Conservation (phyloP, 192 early-diverging fungal species). For the Coemansia sp. region DNA sequence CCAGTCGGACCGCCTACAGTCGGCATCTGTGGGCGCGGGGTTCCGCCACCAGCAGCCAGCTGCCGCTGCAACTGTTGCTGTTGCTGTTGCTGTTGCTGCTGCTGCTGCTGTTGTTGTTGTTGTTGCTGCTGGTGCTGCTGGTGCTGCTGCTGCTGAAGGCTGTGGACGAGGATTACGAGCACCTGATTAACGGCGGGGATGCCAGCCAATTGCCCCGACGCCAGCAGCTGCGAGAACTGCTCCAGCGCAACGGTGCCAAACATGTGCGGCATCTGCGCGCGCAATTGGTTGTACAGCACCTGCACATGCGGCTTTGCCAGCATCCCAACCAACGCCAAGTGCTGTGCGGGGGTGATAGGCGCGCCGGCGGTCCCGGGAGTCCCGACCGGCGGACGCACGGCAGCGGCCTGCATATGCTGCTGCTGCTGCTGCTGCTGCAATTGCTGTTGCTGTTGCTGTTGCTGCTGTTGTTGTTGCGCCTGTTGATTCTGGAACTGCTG, state of each 20-base stretch:
- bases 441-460: slow-evolving; percentile 1
- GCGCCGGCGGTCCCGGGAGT: too few relatives aligned
- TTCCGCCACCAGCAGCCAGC: background rate
- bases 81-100: background rate
- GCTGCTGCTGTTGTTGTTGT: slow-evolving; percentile 1
- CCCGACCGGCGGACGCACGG: too few relatives aligned
- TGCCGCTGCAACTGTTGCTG: background rate
- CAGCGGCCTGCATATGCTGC: too few relatives aligned
- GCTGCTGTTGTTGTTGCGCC: slow-evolving; percentile 13
- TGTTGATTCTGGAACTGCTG: background rate
- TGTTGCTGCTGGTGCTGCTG: slow-evolving; percentile 4
- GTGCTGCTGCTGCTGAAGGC: slow-evolving; percentile 7
- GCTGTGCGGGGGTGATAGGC: slow-evolving; percentile 12
- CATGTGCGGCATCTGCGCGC: slow-evolving; percentile 13
- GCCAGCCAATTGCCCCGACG: slow-evolving; percentile 12
- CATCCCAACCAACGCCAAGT: slow-evolving; percentile 22
- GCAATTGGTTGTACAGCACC: slow-evolving; percentile 16
- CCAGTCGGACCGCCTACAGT: background rate
- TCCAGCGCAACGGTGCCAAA: slow-evolving; percentile 22
- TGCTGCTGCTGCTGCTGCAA: background rate
- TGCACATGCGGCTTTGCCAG: slow-evolving; percentile 13
- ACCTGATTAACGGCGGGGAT: slow-evolving; percentile 19
- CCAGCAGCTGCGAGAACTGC: slow-evolving; percentile 22
- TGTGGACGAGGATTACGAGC: slow-evolving; percentile 5
- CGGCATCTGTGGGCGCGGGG: background rate